Conservation (phyloP, 257 asterid species). For the Solanum tacnaense region DNA sequence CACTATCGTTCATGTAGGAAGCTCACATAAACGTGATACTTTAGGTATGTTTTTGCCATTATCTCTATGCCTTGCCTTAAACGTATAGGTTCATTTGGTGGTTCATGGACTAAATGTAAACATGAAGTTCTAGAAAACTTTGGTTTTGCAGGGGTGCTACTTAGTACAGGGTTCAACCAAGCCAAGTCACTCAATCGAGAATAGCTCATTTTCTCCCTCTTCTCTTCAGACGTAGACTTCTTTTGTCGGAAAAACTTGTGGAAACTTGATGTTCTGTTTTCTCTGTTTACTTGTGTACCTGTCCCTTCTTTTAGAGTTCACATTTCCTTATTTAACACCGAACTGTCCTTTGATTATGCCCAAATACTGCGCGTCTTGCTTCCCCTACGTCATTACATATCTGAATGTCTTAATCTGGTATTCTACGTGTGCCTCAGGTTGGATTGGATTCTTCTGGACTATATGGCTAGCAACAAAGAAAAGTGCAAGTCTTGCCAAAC, state of each 20-base stretch:
- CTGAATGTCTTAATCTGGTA: background rate
- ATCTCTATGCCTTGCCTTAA: background rate
- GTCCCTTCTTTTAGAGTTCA: background rate
- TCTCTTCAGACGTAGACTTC: background rate
- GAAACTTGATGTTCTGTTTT: background rate
- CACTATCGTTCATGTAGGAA: background rate
- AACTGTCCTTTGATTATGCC: background rate
- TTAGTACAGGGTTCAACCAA: background rate
- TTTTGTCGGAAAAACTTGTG: background rate
- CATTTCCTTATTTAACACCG: background rate
- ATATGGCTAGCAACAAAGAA: constrained; percentile 49
- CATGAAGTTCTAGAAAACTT: background rate
- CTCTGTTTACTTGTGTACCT: background rate
- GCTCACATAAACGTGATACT: background rate
- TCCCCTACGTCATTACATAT: background rate
- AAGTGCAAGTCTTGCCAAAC: constrained; percentile 43
- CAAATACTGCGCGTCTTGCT: background rate
- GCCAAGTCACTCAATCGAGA: background rate
- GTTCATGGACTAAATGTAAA: background rate
- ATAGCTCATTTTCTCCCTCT: background rate
- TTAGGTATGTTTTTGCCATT: background rate
- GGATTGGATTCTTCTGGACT: constrained; percentile 65
- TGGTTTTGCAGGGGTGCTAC: background rate
- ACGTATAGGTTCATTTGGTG: background rate
- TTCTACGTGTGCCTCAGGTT: constrained; percentile 33